phyloP scores from a whole-genome alignment of 441 rosid genomes.

The Euphorbia celastroides region DNA sequence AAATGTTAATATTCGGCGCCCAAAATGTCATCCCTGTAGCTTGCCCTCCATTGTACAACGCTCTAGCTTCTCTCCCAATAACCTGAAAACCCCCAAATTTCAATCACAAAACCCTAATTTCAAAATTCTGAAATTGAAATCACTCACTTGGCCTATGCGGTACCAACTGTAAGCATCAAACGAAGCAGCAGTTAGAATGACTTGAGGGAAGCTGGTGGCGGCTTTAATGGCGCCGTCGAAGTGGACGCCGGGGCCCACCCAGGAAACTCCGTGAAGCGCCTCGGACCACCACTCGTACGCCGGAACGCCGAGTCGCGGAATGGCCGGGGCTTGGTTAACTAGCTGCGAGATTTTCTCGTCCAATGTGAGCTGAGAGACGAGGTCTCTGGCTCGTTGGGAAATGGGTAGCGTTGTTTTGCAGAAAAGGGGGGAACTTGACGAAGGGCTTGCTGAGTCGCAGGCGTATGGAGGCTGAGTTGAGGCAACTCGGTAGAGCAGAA shows the following conservation, averaged over 20 bases:
- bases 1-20: constrained; percentile 92
- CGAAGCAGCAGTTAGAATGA: constrained; percentile 84
- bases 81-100: constrained; percentile 30
- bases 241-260: constrained; percentile 81
- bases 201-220: constrained; percentile 97
- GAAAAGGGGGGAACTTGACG: constrained; percentile 32
- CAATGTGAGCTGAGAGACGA: constrained; percentile 57
- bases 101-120: neutral
- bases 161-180: constrained; percentile 82
- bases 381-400: constrained; percentile 57
- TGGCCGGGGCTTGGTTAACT: constrained; percentile 57
- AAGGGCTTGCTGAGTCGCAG: constrained; percentile 22
- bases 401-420: constrained; percentile 49
- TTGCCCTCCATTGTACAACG: constrained; percentile 79
- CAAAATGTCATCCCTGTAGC: constrained; percentile 83
- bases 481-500: constrained; percentile 5
- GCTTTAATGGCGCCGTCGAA: constrained; percentile 59
- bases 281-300: constrained; percentile 99
- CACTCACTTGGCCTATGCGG: constrained; percentile 82
- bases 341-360: constrained; percentile 73
- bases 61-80: constrained; percentile 86
- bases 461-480: constrained; percentile 25
- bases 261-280: constrained; percentile 88
- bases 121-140: neutral
- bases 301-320: constrained; percentile 78